These are phyloP conservation scores for Pythium biforme DNA, from an alignment of 352 stramenopile species.

Conservation along the genomic window DNA sequence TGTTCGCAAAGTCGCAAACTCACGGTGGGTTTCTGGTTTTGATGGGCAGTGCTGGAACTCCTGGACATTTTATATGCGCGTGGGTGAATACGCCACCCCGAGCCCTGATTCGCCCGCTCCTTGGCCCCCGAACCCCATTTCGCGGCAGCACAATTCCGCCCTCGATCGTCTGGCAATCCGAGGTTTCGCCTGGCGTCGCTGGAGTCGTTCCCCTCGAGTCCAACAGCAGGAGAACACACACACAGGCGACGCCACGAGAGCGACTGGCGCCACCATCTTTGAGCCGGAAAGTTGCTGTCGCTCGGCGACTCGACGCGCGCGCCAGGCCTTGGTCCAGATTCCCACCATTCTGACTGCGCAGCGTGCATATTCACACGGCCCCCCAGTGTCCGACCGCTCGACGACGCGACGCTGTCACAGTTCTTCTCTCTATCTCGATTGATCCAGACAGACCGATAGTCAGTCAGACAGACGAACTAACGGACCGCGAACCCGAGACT, in stretches of 20 bases:
- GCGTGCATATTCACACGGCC: not conserved
- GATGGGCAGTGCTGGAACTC: not conserved
- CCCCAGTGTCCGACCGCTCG: slow-evolving; percentile 1
- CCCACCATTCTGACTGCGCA: not conserved
- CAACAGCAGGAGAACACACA: slow-evolving; percentile 5
- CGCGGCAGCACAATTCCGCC: not conserved
- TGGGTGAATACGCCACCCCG: slow-evolving; percentile 1
- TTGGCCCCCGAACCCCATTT: not conserved
- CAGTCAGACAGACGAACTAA: not conserved
- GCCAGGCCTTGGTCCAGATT: not conserved
- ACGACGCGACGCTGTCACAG: slow-evolving; percentile 13
- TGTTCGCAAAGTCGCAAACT: slow-evolving; percentile 2
- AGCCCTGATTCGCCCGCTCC: slow-evolving; percentile 3
- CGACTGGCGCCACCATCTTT: slow-evolving; percentile 1
- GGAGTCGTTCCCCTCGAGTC: not conserved
- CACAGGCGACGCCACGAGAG: not conserved
- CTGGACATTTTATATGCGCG: slow-evolving; percentile 5
- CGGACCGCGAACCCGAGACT: not conserved
- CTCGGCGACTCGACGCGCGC: not conserved
- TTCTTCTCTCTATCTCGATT: not conserved
- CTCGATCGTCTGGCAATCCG: slow-evolving; percentile 1
- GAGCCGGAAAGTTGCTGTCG: not conserved
- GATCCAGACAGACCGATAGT: not conserved
- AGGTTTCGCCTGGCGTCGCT: not conserved
- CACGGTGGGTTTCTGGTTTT: slow-evolving; percentile 5